Evolutionary conservation across 345 rosid genomes (phyloP).

Genomic region (Populus deltoides): DNA sequence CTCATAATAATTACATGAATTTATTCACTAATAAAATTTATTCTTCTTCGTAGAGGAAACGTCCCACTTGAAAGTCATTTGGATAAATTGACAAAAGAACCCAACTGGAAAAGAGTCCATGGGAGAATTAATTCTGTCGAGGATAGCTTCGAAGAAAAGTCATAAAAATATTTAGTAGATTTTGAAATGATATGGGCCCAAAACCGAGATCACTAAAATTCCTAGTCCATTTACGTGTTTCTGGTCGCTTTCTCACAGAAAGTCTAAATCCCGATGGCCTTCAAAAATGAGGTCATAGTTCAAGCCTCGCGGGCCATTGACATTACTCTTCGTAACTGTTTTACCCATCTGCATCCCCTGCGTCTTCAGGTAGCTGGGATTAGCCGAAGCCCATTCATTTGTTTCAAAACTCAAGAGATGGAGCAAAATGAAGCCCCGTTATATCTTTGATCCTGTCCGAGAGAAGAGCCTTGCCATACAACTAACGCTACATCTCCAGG

Average conservation of each 20-base stretch:
- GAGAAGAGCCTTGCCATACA: constrained; percentile 16
- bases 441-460: constrained; percentile 1
- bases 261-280: neutral
- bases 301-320: neutral
- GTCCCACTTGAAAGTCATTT: neutral
- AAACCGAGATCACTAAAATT: too few relatives aligned
- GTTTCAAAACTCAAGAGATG: neutral
- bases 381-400: neutral
- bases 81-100: neutral
- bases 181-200: neutral
- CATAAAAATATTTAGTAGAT: neutral
- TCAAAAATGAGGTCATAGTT: neutral
- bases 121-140: neutral
- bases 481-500: neutral
- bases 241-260: neutral
- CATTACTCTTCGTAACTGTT: neutral
- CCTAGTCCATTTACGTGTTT: neutral
- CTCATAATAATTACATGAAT: too few relatives aligned
- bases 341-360: neutral
- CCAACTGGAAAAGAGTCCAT: neutral
- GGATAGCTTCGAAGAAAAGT: neutral
- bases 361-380: neutral
- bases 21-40: neutral
- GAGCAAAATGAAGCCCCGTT: neutral
- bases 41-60: neutral